phyloP scores from a whole-genome alignment of 257 asterid species.

The Nicotiana tomentosiformis region DNA sequence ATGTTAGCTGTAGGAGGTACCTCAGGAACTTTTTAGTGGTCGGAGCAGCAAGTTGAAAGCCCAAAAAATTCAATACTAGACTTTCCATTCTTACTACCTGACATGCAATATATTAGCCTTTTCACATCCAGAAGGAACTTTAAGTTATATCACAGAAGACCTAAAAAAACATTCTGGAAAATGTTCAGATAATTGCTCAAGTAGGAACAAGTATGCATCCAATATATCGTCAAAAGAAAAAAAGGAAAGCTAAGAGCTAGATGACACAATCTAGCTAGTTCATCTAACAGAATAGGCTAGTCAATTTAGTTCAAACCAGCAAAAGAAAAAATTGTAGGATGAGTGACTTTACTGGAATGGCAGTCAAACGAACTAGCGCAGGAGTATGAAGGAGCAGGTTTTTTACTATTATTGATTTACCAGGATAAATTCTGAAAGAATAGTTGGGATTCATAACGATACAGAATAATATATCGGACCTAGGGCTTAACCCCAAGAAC shows the following conservation, averaged over 20 bases:
- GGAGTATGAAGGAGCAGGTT: neutral
- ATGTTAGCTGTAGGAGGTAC: conserved; percentile 29
- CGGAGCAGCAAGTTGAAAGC: conserved; percentile 74
- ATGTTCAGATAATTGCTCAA: neutral
- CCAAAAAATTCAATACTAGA: conserved; percentile 54
- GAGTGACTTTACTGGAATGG: neutral
- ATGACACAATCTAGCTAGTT: neutral
- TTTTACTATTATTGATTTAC: neutral
- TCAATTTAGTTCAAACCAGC: neutral
- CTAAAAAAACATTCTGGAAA: neutral
- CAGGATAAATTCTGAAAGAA: neutral
- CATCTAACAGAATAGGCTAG: neutral
- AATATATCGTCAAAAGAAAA: neutral
- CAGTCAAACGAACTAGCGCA: neutral
- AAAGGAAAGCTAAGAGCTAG: neutral
- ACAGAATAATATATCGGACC: neutral
- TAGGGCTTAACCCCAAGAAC: neutral
- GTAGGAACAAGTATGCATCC: neutral
- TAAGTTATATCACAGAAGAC: neutral
- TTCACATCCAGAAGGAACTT: neutral
- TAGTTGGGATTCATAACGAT: neutral
- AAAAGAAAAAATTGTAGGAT: neutral
- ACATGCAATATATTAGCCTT: conserved; percentile 16
- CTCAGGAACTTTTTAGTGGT: conserved; percentile 94
- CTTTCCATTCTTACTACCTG: conserved; percentile 91